Evolutionary conservation across 805 yeast genomes (phyloP).

Genomic region (Kuraishia capsulata): DNA sequence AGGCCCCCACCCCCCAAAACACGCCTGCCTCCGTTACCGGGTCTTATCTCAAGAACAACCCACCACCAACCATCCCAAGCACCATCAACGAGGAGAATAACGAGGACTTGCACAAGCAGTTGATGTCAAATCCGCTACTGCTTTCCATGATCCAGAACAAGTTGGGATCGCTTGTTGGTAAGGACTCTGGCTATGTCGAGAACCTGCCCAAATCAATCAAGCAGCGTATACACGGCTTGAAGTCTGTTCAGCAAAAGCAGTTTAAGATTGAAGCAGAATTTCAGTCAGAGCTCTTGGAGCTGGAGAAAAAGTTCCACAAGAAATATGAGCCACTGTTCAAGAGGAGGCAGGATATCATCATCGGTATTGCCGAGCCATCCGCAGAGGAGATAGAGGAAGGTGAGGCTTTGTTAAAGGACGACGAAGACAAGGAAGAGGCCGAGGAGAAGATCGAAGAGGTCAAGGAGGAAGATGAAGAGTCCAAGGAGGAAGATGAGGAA

Average conservation of each 20-base stretch:
- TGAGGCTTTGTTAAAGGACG: conserved; percentile 51
- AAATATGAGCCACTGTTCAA: conserved; percentile 71
- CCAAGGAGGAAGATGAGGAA: conserved; percentile 21
- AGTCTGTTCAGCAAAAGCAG: conserved; percentile 71
- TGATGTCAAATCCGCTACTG: conserved; percentile 68
- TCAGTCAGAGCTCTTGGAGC: conserved; percentile 77
- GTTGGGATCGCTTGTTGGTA: conserved; percentile 75
- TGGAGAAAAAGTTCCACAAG: conserved; percentile 71
- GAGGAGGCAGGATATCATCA: conserved; percentile 62
- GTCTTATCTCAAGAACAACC: conserved; percentile 55
- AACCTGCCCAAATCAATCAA: conserved; percentile 64
- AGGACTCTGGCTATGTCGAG: conserved; percentile 78
- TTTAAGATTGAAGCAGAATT: conserved; percentile 82
- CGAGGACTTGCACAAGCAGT: conserved; percentile 23
- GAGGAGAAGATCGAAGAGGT: conserved; percentile 33
- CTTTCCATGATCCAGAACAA: conserved; percentile 86
- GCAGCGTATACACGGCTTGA: conserved; percentile 72
- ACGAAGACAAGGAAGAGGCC: conserved; percentile 29
- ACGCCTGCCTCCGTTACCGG: conserved; percentile 86
- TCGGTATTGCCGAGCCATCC: conserved; percentile 71
- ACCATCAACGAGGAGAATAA: conserved; percentile 60
- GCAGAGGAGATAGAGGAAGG: conserved; percentile 74
- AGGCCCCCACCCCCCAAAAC: conserved; percentile 98
- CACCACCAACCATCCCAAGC: conserved; percentile 50
- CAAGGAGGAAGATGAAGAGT: conserved; percentile 28